Evolutionary conservation across 202 grass and related monocot species (phyloP).

Genomic region (Eragrostis tef): DNA sequence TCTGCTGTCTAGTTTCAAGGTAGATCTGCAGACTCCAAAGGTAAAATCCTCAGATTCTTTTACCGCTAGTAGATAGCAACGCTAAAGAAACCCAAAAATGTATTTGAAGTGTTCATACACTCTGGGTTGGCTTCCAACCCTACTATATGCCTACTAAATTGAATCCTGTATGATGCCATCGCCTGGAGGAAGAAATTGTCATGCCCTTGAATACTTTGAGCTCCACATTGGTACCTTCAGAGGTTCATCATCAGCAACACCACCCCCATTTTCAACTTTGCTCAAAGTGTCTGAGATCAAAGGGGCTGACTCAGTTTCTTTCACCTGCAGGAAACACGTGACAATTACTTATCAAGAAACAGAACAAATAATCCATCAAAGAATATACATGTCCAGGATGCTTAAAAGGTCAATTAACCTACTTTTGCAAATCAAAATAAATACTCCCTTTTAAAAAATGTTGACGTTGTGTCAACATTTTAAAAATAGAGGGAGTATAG

Average conservation of each 20-base stretch:
- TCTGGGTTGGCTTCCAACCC: slow-evolving; percentile 65
- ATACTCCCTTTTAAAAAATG: too few species aligned
- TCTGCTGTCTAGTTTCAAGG: slow-evolving; percentile 48
- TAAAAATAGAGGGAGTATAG: not conserved
- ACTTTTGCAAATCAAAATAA: not conserved
- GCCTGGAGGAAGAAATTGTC: slow-evolving; percentile 34
- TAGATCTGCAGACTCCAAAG: slow-evolving; percentile 34
- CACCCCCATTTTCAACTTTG: slow-evolving; percentile 61
- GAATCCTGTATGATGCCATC: slow-evolving; percentile 59
- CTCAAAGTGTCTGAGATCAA: slow-evolving; percentile 61
- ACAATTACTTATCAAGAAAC: slow-evolving; percentile 24
- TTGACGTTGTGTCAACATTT: too few species aligned
- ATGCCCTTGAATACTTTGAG: slow-evolving; percentile 61
- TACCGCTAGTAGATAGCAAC: slow-evolving; percentile 36
- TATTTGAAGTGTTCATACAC: slow-evolving; percentile 53
- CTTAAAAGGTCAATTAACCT: not conserved
- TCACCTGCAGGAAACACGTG: slow-evolving; percentile 39
- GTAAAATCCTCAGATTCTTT: slow-evolving; percentile 50
- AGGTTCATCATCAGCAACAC: slow-evolving; percentile 49
- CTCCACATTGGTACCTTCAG: slow-evolving; percentile 71
- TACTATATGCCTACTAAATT: slow-evolving; percentile 62
- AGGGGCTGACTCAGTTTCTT: slow-evolving; percentile 53
- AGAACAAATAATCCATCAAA: not conserved
- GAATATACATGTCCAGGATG: not conserved
- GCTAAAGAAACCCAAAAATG: slow-evolving; percentile 55